A percentile compares a stretch with the other conserved stretches of the same genome.
Conservation (phyloP, 208 protist genomes). For the Borovskyia barvae region DNA sequence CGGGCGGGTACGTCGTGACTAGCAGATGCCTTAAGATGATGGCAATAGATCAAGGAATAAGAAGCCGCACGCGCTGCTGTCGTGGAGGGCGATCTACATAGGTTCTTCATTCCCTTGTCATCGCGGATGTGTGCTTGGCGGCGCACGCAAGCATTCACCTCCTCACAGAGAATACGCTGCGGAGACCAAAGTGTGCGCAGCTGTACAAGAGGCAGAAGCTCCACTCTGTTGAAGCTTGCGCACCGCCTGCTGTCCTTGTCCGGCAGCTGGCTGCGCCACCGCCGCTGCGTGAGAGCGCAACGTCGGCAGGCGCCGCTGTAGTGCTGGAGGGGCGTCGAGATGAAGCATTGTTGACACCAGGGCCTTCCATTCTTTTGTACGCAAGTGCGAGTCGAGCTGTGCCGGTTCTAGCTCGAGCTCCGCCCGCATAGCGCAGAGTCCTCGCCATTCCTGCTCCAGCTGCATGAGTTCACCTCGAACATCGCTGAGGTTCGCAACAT, state of each 20-base stretch:
- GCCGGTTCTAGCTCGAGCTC: constrained; percentile 49
- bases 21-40: no score
- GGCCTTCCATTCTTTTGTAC: constrained; percentile 6
- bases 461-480: constrained; percentile 42
- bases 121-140: no score
- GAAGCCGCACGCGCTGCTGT: no score
- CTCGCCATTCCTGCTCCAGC: constrained; percentile 42
- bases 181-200: no score
- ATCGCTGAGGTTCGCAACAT: constrained; percentile 55
- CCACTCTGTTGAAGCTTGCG: constrained; percentile 9
- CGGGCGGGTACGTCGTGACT: no score
- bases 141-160: no score
- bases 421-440: constrained; percentile 26
- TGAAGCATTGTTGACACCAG: constrained; percentile 3
- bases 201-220: no score
- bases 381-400: constrained; percentile 5
- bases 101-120: no score
- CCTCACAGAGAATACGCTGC: no score
- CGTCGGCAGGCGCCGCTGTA: constrained; percentile 25
- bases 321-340: constrained; percentile 16
- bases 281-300: constrained; percentile 6
- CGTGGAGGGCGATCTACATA: no score
- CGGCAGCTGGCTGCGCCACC: constrained; percentile 1
- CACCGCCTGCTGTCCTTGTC: constrained; percentile 15
- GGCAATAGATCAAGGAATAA: no score